Evolutionary conservation across 768 basidiomycete species (phyloP), one percentile per base, ranked within the genome.

Genomic region (Tylopilus vinaceipallidus): DNA sequence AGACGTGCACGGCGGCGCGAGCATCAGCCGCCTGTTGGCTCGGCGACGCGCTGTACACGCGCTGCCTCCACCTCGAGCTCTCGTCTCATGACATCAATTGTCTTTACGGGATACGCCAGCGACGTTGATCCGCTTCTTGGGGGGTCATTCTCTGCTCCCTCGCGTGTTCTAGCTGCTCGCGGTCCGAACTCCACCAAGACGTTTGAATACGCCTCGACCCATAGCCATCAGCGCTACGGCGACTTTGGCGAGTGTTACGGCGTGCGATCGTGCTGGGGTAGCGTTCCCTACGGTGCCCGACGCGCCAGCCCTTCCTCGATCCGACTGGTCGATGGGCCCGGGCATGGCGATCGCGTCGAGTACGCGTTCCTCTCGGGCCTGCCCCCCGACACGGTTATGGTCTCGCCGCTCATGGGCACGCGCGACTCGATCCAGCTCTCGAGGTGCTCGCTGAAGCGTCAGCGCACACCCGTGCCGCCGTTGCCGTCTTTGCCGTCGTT

Each of bases 371-470:
- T 67, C 9, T 58, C 62, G 5, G 58, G 54, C 8, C 34, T 45
- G 22, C 66, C 66, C 0, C 65, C 60, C 26, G 17, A 47, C n/a
- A 45, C 50, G 16, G 3, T 42, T 45, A 10, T 36, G 12, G 17
- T n/a, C 1, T 65, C 67, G 11, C 65, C 66, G 22, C 50, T 65
- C 11, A 54, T 47, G 47, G 55, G 57, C 3, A 33, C 57, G 5
- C 52, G 66, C 17, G 67, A 69, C 42, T 69, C 66, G 24, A 36
- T 69, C n/a, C 67, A 66, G 49, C 34, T 67, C 5, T 54, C 60
- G 1, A 57, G 46, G 36, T 53, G 44, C 2, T 49, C 60, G 3
- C 45, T 52, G 29, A 58, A 41, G 41, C 36, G 23, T 23, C 2
- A 37, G 27, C 54, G 65, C 37, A 55, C 34, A 27, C 56, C 67